phyloP scores from a whole-genome alignment of 331 rosid genomes.

The Rosa hybrid region DNA sequence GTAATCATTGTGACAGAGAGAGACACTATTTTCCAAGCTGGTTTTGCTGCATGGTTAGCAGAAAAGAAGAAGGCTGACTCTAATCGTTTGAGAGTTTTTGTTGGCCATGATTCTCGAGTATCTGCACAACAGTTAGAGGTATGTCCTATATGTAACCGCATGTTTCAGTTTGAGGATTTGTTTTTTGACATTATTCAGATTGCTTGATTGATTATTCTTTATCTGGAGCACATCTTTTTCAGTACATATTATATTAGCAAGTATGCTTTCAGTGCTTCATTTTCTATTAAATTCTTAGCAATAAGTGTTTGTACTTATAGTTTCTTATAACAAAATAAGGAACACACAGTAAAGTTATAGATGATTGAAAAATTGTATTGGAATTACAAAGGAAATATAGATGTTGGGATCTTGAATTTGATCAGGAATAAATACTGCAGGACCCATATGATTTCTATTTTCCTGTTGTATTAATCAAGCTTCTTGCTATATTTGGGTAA shows the following conservation, averaged over 20 bases:
- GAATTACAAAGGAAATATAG: not conserved
- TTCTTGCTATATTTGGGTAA: not conserved
- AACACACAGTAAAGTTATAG: not conserved
- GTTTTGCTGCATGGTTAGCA: constrained; percentile 83
- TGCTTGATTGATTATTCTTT: not conserved
- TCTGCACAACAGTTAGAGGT: constrained; percentile 82
- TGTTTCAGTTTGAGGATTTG: not conserved
- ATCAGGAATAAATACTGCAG: not conserved
- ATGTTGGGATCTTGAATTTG: not conserved
- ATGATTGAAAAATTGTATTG: not conserved
- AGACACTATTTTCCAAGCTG: too few relatives aligned
- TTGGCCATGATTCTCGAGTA: constrained; percentile 91
- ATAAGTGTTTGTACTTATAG: not conserved
- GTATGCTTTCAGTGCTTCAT: not conserved
- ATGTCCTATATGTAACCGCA: constrained; percentile 1
- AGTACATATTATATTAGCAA: not conserved
- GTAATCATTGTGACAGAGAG: too few relatives aligned
- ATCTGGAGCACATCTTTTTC: not conserved
- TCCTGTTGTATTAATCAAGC: not conserved
- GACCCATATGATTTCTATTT: not conserved
- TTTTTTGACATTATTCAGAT: not conserved
- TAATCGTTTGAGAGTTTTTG: constrained; percentile 58
- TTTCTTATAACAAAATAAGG: not conserved
- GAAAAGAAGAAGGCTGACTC: constrained; percentile 78
- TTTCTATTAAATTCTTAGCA: not conserved